These are phyloP conservation scores for Paramecium octaurelia DNA, from an alignment of 73 alveolate genomes.

Conservation along the genomic window DNA sequence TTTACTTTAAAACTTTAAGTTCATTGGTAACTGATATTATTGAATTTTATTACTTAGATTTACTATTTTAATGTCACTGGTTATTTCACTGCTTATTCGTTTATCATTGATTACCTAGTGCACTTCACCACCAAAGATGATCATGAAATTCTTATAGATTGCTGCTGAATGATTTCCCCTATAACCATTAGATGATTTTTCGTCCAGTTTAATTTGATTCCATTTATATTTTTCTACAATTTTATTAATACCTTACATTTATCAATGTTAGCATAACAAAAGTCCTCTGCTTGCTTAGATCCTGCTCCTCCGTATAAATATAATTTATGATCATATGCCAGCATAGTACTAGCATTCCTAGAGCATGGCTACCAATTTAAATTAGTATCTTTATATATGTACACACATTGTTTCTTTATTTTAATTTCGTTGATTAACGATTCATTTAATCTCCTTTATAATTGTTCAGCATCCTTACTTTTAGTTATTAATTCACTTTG, in stretches of 20 bases:
- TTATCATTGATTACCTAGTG: neutral
- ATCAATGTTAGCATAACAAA: neutral
- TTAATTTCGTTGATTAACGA: neutral
- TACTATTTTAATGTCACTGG: conserved; percentile 23
- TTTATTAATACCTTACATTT: neutral
- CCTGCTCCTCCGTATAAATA: conserved; percentile 52
- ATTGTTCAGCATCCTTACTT: neutral
- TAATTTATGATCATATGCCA: neutral
- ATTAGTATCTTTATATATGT: neutral
- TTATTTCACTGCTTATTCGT: neutral
- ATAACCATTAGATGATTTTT: neutral
- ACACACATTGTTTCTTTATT: neutral
- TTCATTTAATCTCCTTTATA: neutral
- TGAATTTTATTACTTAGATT: neutral
- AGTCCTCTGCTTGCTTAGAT: neutral
- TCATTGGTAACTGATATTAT: neutral
- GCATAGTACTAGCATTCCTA: neutral
- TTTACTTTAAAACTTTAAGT: neutral
- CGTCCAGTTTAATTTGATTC: neutral
- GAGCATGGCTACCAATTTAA: conserved; percentile 20
- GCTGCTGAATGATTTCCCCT: conserved; percentile 31
- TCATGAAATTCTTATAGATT: neutral
- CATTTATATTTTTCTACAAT: conserved; percentile 8
- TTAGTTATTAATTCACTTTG: neutral
- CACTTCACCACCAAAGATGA: conserved; percentile 40